A percentile compares a stretch with the other conserved stretches of the same genome.
Conservation (phyloP, 2,329 filamentous ascomycete species). For the Bipolaris sorokiniana region DNA sequence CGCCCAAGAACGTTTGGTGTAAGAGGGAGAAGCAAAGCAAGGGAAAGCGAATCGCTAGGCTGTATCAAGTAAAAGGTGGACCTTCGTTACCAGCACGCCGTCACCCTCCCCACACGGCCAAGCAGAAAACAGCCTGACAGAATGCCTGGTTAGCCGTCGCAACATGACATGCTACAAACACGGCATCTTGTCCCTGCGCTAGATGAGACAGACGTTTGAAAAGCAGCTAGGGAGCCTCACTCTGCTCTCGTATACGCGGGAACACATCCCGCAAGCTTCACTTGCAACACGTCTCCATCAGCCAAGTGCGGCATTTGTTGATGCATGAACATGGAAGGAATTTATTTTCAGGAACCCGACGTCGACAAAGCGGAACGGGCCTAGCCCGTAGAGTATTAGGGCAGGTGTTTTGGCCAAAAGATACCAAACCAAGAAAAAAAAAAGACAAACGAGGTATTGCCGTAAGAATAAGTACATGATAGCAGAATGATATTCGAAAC, state of each 20-base stretch:
- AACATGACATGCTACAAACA: constrained; percentile 31
- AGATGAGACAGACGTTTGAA: constrained; percentile 9
- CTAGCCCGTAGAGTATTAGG: constrained; percentile 40
- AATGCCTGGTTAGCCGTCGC: constrained; percentile 25
- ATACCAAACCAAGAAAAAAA: constrained; percentile 26
- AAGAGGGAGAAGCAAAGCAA: not conserved
- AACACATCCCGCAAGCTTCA: constrained; percentile 9
- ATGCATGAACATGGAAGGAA: constrained; percentile 15
- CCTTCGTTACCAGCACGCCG: constrained; percentile 4
- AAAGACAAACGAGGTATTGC: constrained; percentile 13
- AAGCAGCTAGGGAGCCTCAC: constrained; percentile 27
- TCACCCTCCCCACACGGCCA: constrained; percentile 20
- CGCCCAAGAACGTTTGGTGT: constrained; percentile 5
- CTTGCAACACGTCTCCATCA: not conserved
- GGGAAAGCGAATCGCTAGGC: constrained; percentile 11
- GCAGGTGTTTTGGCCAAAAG: constrained; percentile 27
- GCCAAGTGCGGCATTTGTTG: not conserved
- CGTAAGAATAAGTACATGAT: constrained; percentile 20
- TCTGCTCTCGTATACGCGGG: constrained; percentile 4
- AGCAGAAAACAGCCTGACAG: constrained; percentile 34
- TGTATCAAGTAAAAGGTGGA: constrained; percentile 9
- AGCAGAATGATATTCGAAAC: constrained; percentile 19
- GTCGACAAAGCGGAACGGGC: constrained; percentile 25
- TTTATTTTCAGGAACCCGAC: constrained; percentile 24
- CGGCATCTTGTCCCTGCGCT: constrained; percentile 19